These are phyloP conservation scores for Stagonosporopsis rhizophila DNA, from an alignment of 2,329 filamentous ascomycete genomes.

Conservation along the genomic window DNA sequence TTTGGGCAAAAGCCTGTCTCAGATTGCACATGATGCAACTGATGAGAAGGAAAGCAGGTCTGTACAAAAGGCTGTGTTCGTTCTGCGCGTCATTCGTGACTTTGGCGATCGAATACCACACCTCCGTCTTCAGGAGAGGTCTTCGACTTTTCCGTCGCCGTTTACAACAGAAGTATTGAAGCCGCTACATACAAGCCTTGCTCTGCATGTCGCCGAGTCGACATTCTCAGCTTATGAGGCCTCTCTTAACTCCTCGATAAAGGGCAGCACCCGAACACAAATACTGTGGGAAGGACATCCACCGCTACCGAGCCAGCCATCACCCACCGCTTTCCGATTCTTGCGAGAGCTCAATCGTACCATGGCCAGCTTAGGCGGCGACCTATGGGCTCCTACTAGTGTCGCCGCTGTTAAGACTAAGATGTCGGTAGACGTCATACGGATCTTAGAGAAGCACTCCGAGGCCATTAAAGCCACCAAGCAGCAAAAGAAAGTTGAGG, in stretches of 20 bases:
- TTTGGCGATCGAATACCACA: constrained; percentile 64
- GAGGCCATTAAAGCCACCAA: constrained; percentile 20
- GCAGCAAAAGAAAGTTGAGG: background rate
- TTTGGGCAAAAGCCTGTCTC: constrained; percentile 63
- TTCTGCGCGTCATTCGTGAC: constrained; percentile 77
- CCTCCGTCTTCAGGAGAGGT: constrained; percentile 42
- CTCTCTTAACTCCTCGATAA: constrained; percentile 53
- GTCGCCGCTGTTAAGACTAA: constrained; percentile 68
- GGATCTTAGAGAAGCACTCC: constrained; percentile 44
- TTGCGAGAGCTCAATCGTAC: constrained; percentile 68
- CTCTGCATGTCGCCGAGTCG: constrained; percentile 58
- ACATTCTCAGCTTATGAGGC: constrained; percentile 54
- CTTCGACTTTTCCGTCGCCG: constrained; percentile 32
- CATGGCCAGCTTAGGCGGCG: constrained; percentile 75
- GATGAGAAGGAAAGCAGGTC: constrained; percentile 55
- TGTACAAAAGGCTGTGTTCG: constrained; percentile 62
- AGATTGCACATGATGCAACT: constrained; percentile 62
- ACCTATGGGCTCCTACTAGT: constrained; percentile 80
- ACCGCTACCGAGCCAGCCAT: constrained; percentile 78
- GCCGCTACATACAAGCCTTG: constrained; percentile 69
- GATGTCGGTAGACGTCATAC: constrained; percentile 61
- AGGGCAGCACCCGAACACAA: constrained; percentile 65
- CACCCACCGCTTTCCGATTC: constrained; percentile 75
- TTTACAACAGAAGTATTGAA: constrained; percentile 63
- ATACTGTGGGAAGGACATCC: constrained; percentile 83